Conservation (phyloP, 768 basidiomycete genomes). For the Rhizopogon vulgaris region DNA sequence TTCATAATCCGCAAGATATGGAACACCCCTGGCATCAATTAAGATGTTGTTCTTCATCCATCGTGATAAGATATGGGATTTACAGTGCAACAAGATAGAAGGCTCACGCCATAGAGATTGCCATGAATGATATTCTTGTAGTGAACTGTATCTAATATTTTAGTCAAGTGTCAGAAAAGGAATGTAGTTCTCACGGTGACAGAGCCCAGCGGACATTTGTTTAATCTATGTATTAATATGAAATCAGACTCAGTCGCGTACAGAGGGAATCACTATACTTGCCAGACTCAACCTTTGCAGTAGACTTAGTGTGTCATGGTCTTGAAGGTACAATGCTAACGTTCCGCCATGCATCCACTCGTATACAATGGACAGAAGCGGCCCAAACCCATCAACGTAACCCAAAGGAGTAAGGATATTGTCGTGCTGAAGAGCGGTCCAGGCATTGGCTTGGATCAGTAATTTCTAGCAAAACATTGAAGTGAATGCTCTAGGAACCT, state of each 20-base stretch:
- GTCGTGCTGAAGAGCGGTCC: slow-evolving; percentile 4
- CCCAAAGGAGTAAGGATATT: slow-evolving; percentile 16
- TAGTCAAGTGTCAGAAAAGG: background rate
- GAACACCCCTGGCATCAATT: background rate
- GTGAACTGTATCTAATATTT: slow-evolving; percentile 14
- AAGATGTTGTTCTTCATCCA: slow-evolving; percentile 5
- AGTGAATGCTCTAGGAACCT: background rate
- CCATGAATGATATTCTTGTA: slow-evolving; percentile 22
- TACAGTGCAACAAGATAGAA: background rate
- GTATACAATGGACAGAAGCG: slow-evolving; percentile 17
- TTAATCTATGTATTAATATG: background rate
- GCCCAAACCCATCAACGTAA: slow-evolving; percentile 13
- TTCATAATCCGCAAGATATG: slow-evolving; percentile 3
- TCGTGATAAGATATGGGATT: background rate
- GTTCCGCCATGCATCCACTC: slow-evolving; percentile 20
- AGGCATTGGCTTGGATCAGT: background rate
- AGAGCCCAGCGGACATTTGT: slow-evolving; percentile 14
- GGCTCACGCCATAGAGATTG: slow-evolving; percentile 30
- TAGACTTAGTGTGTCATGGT: background rate
- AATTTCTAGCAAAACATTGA: background rate
- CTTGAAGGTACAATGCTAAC: slow-evolving; percentile 11
- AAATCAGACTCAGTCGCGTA: background rate
- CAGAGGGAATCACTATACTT: background rate
- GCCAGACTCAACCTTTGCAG: slow-evolving; percentile 9
- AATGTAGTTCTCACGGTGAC: slow-evolving; percentile 14